phyloP scores from a whole-genome alignment of 2,329 filamentous ascomycete species.

The Monilinia polystroma region DNA sequence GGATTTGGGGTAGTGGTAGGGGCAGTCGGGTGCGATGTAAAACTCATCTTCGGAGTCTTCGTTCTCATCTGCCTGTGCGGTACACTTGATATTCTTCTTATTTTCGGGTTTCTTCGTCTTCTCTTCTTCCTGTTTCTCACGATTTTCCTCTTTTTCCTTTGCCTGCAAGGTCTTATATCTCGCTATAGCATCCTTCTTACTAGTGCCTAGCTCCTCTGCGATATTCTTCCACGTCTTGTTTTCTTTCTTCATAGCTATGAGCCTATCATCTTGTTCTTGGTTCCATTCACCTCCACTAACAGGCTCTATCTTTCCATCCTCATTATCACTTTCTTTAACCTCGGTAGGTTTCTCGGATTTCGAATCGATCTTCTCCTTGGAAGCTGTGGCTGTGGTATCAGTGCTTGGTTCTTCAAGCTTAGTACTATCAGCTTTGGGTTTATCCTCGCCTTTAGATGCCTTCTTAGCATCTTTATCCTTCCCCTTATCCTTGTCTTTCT shows the following conservation, averaged over 20 bases:
- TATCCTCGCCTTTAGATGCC: conserved; percentile 12
- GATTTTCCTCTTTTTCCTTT: conserved; percentile 17
- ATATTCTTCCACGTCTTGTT: conserved; percentile 36
- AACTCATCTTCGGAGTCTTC: conserved; percentile 11
- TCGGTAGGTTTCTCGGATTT: neutral
- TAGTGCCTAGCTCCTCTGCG: conserved; percentile 18
- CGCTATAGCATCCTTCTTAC: conserved; percentile 26
- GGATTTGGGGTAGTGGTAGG: conserved; percentile 4
- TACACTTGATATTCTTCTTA: neutral
- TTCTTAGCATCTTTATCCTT: conserved; percentile 2
- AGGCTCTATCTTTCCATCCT: conserved; percentile 14
- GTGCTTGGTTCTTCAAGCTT: conserved; percentile 5
- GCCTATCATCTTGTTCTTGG: conserved; percentile 33
- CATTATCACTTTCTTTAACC: conserved; percentile 10
- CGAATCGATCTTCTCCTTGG: conserved; percentile 14
- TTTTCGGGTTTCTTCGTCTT: neutral
- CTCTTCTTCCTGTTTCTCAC: neutral
- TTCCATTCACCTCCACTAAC: conserved; percentile 29
- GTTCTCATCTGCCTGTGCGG: conserved; percentile 1
- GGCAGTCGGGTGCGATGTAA: conserved; percentile 10
- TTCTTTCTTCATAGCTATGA: conserved; percentile 34
- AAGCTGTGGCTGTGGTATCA: conserved; percentile 17
- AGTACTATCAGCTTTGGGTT: neutral
- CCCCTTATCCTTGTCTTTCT: neutral
- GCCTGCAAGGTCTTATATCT: conserved; percentile 28